A percentile compares a stretch with the other conserved stretches of the same genome.
Conservation (phyloP, 805 yeast species). For the Kodamaea restingae region DNA sequence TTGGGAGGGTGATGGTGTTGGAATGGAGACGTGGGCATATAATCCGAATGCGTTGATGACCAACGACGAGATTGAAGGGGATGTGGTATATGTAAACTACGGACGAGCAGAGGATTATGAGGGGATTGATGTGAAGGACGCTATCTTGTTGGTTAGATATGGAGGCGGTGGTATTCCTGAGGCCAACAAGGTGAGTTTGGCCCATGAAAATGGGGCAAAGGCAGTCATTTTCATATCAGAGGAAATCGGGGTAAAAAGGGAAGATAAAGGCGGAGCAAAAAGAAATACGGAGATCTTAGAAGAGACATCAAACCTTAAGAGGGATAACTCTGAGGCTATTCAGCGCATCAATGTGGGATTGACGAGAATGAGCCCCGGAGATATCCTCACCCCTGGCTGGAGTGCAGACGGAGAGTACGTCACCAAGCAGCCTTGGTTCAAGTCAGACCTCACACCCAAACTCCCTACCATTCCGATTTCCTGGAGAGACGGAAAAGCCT, state of each 20-base stretch:
- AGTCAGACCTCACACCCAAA: conserved; percentile 55
- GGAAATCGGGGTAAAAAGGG: conserved; percentile 6
- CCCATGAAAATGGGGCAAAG: conserved; percentile 52
- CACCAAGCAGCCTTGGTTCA: conserved; percentile 39
- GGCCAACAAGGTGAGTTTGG: conserved; percentile 40
- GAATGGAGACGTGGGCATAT: conserved; percentile 42
- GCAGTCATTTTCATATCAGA: conserved; percentile 61
- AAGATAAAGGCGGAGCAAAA: background rate
- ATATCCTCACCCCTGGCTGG: conserved; percentile 78
- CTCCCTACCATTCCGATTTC: conserved; percentile 79
- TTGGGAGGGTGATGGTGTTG: conserved; percentile 26
- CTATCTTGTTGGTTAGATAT: conserved; percentile 58
- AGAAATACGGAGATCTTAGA: conserved; percentile 5
- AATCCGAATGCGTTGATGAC: conserved; percentile 59
- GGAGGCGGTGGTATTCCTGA: conserved; percentile 40
- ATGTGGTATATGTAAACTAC: conserved; percentile 58
- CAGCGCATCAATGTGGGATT: conserved; percentile 56
- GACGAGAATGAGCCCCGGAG: conserved; percentile 66
- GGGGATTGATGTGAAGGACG: conserved; percentile 40
- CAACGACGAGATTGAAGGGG: conserved; percentile 52
- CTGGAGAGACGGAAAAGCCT: conserved; percentile 55
- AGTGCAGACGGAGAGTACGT: conserved; percentile 40
- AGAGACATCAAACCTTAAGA: conserved; percentile 7
- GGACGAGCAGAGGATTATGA: conserved; percentile 59
- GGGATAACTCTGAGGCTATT: conserved; percentile 31